Evolutionary conservation across 78 protist genomes (phyloP).

Genomic region (Bodo saltans): DNA sequence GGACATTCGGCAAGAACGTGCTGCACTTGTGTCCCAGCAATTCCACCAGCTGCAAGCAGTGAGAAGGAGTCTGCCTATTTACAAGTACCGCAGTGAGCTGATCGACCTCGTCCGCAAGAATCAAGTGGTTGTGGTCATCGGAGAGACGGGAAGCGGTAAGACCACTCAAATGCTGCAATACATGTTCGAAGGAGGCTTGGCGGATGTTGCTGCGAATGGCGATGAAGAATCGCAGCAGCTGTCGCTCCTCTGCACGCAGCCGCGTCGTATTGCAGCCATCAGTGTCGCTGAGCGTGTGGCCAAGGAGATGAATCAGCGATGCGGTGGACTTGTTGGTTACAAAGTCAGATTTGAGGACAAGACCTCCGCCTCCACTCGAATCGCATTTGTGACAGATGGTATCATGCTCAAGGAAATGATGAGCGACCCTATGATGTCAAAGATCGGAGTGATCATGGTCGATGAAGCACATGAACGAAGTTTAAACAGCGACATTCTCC

Average conservation of each 20-base stretch:
- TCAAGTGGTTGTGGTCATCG: constrained; percentile 64
- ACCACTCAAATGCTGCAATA: constrained; percentile 54
- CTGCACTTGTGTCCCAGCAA: too few species aligned
- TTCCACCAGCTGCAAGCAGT: constrained; percentile 74
- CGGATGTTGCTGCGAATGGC: too few species aligned
- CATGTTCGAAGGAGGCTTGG: constrained; percentile 23
- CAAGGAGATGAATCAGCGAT: constrained; percentile 47
- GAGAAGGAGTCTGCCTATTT: constrained; percentile 84
- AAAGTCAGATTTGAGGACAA: constrained; percentile 73
- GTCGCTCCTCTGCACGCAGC: constrained; percentile 66
- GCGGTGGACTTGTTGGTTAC: constrained; percentile 78
- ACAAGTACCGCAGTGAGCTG: constrained; percentile 53
- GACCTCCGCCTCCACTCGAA: constrained; percentile 42
- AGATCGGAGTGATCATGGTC: constrained; percentile 37
- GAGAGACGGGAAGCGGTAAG: constrained; percentile 80
- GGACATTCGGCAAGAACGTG: too few species aligned
- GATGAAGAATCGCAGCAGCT: too few species aligned
- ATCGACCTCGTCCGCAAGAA: constrained; percentile 71
- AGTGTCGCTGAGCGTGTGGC: constrained; percentile 70
- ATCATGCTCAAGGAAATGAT: constrained; percentile 78
- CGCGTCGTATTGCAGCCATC: constrained; percentile 82
- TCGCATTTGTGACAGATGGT: constrained; percentile 91
- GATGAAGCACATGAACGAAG: constrained; percentile 79
- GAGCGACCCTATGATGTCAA: not conserved
- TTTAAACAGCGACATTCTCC: constrained; percentile 51